These are phyloP conservation scores for Camellia oleifera DNA, from an alignment of 179 eudicot species.

Conservation along the genomic window DNA sequence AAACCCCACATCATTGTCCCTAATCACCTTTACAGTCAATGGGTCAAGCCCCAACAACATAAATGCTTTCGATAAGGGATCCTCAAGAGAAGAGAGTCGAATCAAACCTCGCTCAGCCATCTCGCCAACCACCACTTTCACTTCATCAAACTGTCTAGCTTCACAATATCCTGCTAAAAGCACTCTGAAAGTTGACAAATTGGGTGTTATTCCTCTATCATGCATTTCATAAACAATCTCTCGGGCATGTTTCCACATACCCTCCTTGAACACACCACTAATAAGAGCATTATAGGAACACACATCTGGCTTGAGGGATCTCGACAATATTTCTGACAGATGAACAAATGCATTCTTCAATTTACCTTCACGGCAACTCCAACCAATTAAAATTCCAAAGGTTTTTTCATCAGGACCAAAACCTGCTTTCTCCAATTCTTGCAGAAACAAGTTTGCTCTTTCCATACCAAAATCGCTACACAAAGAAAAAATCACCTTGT, in stretches of 20 bases:
- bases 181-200: constrained; percentile 51
- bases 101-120: constrained; percentile 46
- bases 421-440: constrained; percentile 56
- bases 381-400: constrained; percentile 64
- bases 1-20: constrained; percentile 59
- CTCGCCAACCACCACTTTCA: constrained; percentile 40
- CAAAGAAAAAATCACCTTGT: constrained; percentile 50
- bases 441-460: constrained; percentile 44
- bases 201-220: constrained; percentile 49
- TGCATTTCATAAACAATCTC: constrained; percentile 66
- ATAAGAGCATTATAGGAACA: constrained; percentile 64
- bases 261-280: constrained; percentile 56
- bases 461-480: constrained; percentile 47
- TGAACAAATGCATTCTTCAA: constrained; percentile 54
- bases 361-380: constrained; percentile 56
- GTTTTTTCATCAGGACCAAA: constrained; percentile 60
- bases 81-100: constrained; percentile 43
- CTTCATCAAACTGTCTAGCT: constrained; percentile 60
- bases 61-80: constrained; percentile 60
- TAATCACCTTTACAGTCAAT: constrained; percentile 49
- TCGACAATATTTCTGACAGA: constrained; percentile 52
- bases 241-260: constrained; percentile 51
- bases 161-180: constrained; percentile 77
- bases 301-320: constrained; percentile 53
- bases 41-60: constrained; percentile 57